phyloP scores from a whole-genome alignment of 257 asterid species.

The Nicotiana benthamiana region DNA sequence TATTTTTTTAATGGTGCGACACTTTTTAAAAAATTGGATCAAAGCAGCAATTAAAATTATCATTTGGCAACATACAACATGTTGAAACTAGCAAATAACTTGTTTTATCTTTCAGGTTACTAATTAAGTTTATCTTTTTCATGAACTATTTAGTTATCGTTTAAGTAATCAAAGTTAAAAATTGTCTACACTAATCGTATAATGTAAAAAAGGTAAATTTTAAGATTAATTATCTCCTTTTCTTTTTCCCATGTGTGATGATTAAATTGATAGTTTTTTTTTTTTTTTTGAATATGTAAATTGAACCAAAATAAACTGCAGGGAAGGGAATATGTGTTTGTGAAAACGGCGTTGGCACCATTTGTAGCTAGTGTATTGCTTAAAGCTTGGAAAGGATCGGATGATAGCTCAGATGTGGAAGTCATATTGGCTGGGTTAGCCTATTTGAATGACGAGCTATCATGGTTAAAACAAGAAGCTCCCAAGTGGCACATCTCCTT shows the following conservation, averaged over 20 bases:
- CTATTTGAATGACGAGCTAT: neutral
- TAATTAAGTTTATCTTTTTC: too few species aligned
- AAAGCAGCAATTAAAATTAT: too few species aligned
- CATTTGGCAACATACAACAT: too few species aligned
- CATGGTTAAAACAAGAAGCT: constrained; percentile 2
- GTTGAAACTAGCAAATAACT: too few species aligned
- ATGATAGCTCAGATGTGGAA: neutral
- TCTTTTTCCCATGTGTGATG: neutral
- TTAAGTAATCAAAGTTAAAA: too few species aligned
- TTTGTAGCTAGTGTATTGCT: constrained; percentile 1
- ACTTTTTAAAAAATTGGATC: too few species aligned
- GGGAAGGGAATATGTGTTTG: constrained; percentile 2
- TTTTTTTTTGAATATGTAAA: neutral
- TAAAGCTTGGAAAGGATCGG: neutral
- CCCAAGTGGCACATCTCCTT: neutral
- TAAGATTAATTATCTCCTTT: neutral
- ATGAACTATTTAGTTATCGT: too few species aligned
- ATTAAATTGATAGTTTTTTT: neutral
- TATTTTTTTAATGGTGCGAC: too few species aligned
- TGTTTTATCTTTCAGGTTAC: too few species aligned
- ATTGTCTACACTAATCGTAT: too few species aligned
- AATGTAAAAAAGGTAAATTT: neutral
- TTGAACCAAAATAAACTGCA: neutral
- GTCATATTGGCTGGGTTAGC: neutral
- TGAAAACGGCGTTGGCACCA: neutral